phyloP scores from a whole-genome alignment of 2,329 filamentous ascomycete genomes.

The Pyricularia pennisetigena region DNA sequence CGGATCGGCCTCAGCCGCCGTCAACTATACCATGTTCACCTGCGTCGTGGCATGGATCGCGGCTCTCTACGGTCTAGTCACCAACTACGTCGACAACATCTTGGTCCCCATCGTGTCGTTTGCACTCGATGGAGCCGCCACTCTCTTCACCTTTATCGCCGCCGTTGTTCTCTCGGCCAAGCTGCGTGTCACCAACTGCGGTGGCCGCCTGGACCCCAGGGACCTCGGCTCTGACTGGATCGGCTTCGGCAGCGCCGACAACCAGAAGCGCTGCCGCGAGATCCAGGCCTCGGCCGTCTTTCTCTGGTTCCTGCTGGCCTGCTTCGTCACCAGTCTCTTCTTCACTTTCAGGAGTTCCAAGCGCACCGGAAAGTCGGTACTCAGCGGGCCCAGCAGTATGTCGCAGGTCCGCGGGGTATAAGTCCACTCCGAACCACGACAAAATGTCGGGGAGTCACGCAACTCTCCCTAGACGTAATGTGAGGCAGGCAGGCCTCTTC shows the following conservation, averaged over 20 bases:
- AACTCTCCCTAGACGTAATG: too few species aligned
- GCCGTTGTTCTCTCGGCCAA: slow-evolving; percentile 63
- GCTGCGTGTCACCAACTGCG: slow-evolving; percentile 60
- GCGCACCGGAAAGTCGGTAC: slow-evolving; percentile 35
- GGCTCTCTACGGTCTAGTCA: slow-evolving; percentile 35
- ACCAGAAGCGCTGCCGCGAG: slow-evolving; percentile 59
- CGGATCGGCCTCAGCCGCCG: slow-evolving; percentile 30
- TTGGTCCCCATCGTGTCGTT: slow-evolving; percentile 36
- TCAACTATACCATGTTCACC: slow-evolving; percentile 59
- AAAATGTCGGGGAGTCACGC: too few species aligned
- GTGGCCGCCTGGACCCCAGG: slow-evolving; percentile 28
- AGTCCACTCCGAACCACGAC: too few species aligned
- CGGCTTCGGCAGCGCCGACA: slow-evolving; percentile 49
- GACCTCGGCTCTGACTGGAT: slow-evolving; percentile 39
- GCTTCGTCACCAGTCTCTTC: slow-evolving; percentile 46
- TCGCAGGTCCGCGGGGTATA: slow-evolving; percentile 25
- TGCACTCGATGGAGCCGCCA: slow-evolving; percentile 46
- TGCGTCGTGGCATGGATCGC: too few species aligned
- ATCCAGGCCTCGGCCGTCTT: slow-evolving; percentile 67
- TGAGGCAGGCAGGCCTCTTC: too few species aligned
- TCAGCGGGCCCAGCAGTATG: slow-evolving; percentile 40
- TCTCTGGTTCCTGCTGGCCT: slow-evolving; percentile 67
- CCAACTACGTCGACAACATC: slow-evolving; percentile 41
- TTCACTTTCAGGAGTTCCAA: slow-evolving; percentile 44
- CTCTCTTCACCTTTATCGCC: slow-evolving; percentile 60